phyloP scores from a whole-genome alignment of 2,329 filamentous ascomycete genomes.

The Chaetomiaceae sp. region DNA sequence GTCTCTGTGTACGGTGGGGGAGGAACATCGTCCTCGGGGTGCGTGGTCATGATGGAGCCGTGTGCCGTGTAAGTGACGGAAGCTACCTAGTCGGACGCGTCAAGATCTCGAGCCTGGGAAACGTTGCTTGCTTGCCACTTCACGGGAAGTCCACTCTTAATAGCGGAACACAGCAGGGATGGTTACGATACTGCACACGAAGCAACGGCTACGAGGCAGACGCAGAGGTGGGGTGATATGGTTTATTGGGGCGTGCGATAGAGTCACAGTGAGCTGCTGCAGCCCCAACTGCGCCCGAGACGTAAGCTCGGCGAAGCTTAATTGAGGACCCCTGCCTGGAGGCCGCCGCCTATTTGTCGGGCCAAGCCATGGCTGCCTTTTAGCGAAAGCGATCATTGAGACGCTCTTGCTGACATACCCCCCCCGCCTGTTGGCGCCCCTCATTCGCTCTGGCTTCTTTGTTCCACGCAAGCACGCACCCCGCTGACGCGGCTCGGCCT shows the following conservation, averaged over 20 bases:
- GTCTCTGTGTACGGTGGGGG: slow-evolving; percentile 54
- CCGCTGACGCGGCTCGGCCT: slow-evolving; percentile 23
- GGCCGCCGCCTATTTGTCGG: slow-evolving; percentile 14
- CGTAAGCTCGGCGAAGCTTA: slow-evolving; percentile 15
- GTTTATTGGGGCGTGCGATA: slow-evolving; percentile 7
- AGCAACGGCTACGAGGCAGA: neutral
- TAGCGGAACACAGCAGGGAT: neutral
- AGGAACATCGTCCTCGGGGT: slow-evolving; percentile 36
- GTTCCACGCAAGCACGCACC: slow-evolving; percentile 16
- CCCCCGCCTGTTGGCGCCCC: slow-evolving; percentile 9
- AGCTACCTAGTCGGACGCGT: neutral
- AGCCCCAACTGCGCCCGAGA: neutral
- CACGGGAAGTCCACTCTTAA: slow-evolving; percentile 2
- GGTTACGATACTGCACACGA: slow-evolving; percentile 1
- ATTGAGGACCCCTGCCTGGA: slow-evolving; percentile 3
- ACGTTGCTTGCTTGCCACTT: slow-evolving; percentile 6
- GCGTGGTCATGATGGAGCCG: slow-evolving; percentile 26
- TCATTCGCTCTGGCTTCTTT: slow-evolving; percentile 12
- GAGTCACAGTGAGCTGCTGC: neutral
- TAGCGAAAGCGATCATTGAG: slow-evolving; percentile 11
- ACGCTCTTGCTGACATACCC: slow-evolving; percentile 20
- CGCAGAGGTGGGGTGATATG: slow-evolving; percentile 3
- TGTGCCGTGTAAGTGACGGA: slow-evolving; percentile 6
- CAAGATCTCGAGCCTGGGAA: neutral
- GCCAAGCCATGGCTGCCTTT: neutral